Percentiles rank a stretch among this genome's conserved stretches.
These are phyloP conservation scores for Aspergillus fumigatus DNA, from an alignment of 2,329 filamentous ascomycete species.

Conservation along the genomic window DNA sequence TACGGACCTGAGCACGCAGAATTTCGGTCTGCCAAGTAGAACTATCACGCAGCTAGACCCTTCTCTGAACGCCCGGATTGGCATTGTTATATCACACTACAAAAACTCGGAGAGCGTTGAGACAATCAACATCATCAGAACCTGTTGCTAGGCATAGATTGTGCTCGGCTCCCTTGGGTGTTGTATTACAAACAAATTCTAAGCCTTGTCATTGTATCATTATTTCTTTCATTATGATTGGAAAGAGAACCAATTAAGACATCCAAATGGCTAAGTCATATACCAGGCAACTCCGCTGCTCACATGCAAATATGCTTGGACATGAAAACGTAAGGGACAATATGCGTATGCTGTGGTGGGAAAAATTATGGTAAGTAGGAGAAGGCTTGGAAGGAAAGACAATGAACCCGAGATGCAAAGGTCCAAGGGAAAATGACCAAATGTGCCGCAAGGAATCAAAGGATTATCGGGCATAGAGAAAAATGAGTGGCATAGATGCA, in stretches of 20 bases:
- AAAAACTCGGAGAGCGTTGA: background rate
- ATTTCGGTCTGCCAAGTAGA: background rate
- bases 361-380: background rate
- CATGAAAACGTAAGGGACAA: background rate
- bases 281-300: constrained; percentile 7
- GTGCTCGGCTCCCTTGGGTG: background rate
- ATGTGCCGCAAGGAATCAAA: background rate
- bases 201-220: constrained; percentile 1
- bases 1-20: background rate
- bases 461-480: background rate
- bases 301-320: constrained; percentile 2
- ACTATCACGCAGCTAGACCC: background rate
- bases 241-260: background rate
- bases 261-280: background rate
- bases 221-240: background rate
- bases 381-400: background rate
- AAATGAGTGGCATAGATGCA: background rate
- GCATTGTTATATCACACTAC: background rate
- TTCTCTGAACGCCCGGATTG: too few relatives aligned
- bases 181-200: background rate
- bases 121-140: background rate
- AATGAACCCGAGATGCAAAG: background rate
- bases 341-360: background rate
- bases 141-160: background rate
- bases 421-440: background rate